Evolutionary conservation across 2,329 filamentous ascomycete species (phyloP), one percentile per base, ranked within the genome.

Genomic region (Claviceps maximensis): DNA sequence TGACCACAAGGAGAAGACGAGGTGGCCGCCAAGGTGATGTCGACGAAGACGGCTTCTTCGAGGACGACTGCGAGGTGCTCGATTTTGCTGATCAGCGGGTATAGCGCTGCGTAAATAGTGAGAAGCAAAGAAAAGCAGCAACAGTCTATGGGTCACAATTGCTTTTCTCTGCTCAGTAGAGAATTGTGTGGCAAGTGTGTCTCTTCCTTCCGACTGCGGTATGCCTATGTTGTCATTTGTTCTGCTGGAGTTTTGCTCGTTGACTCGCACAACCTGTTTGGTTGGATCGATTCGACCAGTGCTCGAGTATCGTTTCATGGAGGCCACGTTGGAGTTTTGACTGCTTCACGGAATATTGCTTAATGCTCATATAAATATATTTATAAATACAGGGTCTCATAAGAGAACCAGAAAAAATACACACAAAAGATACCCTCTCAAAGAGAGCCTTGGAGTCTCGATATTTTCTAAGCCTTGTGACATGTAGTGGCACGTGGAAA

Each of bases 21-120:
- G 71, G 74, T 41, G 74, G 73, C 50, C 73, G 77, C 51, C 65
- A 69, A 40, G 66, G 69, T 17, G 71, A 73, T 31, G 64, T 68
- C 41, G 82, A 83, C 46, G 85, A 87, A 54, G 82, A 84, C 53
- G 86, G 85, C 2, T 94, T 95, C 67, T 95, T 95, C 62, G 89
- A 95, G 69, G 88, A 95, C 65, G 89, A 94, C 64, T 93, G 87
- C 60, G 89, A 95, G 66, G 86, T 95, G 54, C 77, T 95, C 57
- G 89, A 95, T 70, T 94, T 93, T 77, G 87, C 89, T 25, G 80
- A 82, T 61, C 80, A 84, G 68, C 72, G 80, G 64, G 80, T 83
- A 33, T 84, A 65, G 75, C 41, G 9, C 27, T 21, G 40, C 50
- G 13, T 13, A 36, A 15, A 36, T 15, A 13, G 13, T 13, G 33